These are phyloP conservation scores for Saccharomycopsis javanensis DNA, from an alignment of 805 yeast species.

Conservation along the genomic window DNA sequence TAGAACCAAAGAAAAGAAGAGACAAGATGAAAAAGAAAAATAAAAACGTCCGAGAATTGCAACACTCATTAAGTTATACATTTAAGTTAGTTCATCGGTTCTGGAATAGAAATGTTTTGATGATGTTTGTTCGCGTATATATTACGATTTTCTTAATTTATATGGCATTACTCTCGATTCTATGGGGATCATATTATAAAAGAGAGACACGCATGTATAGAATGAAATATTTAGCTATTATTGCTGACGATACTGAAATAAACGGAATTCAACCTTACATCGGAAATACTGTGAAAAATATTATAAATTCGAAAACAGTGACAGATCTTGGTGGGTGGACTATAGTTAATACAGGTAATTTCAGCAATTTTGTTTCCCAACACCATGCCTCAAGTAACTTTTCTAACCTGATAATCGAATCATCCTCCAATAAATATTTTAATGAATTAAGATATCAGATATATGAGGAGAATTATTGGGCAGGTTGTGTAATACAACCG, in stretches of 20 bases:
- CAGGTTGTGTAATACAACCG: constrained; percentile 13
- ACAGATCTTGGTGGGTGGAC: constrained; percentile 10
- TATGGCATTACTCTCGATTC: constrained; percentile 12
- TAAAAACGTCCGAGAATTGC: neutral
- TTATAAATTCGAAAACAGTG: neutral
- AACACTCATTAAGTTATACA: neutral
- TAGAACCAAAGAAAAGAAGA: neutral
- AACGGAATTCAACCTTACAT: constrained; percentile 7
- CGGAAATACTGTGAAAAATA: neutral
- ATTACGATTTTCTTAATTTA: constrained; percentile 8
- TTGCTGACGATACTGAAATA: constrained; percentile 6
- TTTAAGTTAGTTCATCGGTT: constrained; percentile 5
- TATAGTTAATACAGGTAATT: constrained; percentile 2
- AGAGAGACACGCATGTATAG: constrained; percentile 5
- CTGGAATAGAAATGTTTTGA: constrained; percentile 11
- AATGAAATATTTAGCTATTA: constrained; percentile 8
- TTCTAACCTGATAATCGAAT: too few relatives aligned
- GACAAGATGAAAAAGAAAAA: neutral
- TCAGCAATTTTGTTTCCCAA: neutral
- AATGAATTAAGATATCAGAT: constrained; percentile 6
- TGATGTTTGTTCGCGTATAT: constrained; percentile 12
- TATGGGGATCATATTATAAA: constrained; percentile 15
- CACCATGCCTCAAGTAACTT: neutral
- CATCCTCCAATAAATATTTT: neutral
- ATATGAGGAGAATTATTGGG: constrained; percentile 14